Evolutionary conservation across 495 filamentous ascomycete genomes (phyloP), one percentile per base, ranked within the genome.

Genomic region (Neurospora sp.): DNA sequence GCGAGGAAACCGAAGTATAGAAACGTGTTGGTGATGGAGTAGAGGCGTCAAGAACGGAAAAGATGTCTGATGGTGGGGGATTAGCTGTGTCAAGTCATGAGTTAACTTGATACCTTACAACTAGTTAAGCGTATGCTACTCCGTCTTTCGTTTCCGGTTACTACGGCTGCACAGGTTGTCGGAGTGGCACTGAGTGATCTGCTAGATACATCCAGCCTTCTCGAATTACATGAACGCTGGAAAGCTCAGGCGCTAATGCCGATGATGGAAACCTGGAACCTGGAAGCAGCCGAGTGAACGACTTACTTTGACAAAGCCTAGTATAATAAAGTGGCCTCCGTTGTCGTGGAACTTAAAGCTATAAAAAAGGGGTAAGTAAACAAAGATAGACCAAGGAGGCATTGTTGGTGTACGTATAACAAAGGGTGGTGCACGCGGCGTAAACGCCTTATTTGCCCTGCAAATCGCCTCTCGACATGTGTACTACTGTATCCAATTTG

Each of bases 1-100:
- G 79, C 78, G 4, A 84, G 86, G 20, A 83, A 79, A 23, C 85
- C 85, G 18, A 77, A 86, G 42, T 89, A 88, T 74, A 82, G 87
- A 41, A 80, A 79, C 6, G 88, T 89, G 14, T 72, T 89, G 69
- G 83, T 84, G 1, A 89, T 89, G 85, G 44, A 71, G 12, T 77
- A 38, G 39, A 66, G 77, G 78, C 5, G 6, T 62, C 8, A 7
- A 35, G 14, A 62, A 35, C 23, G 6, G 1, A 31, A 31, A 31
- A 62, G 54, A 35, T 9, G 27, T 1, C 8, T 62, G 12, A 18
- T 59, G 4, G 48, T 23, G 4, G 46, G 73, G 75, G 40, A 18
- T 69, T 31, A 31, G 11, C 0, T 4, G 42, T 10, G 10, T 27
- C 20, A 3, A 54, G 5, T 12, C 5, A 0, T 2, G 10, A 23